phyloP scores from a whole-genome alignment of 768 basidiomycete species.

The Suillus lakei region DNA sequence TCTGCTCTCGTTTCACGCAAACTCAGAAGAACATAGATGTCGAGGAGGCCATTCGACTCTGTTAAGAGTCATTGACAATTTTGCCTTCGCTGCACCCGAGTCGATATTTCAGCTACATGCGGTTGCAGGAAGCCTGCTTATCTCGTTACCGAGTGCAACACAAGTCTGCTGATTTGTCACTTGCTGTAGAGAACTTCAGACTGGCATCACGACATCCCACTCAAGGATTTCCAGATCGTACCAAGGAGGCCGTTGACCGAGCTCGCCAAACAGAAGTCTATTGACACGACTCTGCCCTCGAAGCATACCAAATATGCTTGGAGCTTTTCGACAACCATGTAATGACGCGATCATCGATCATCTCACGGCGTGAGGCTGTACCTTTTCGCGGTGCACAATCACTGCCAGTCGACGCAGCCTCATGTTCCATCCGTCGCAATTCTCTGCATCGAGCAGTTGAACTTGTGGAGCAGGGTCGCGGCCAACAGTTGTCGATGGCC shows the following conservation, averaged over 20 bases:
- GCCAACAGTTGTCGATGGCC: slow-evolving; percentile 37
- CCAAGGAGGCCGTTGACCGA: accelerated
- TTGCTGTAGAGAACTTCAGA: neutral
- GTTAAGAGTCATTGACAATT: neutral
- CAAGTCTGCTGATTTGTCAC: neutral
- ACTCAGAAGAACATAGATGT: neutral
- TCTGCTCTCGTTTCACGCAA: neutral
- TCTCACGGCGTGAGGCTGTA: neutral
- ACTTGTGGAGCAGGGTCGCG: slow-evolving; percentile 34
- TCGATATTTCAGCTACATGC: neutral
- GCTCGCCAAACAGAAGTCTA: neutral
- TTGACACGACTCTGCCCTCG: neutral
- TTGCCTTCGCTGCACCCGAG: neutral
- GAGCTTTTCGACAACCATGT: slow-evolving; percentile 3
- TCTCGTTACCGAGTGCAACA: neutral
- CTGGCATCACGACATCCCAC: no score
- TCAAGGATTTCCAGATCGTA: neutral
- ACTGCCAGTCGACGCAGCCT: no score
- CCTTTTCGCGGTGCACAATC: neutral
- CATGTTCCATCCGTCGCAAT: no score
- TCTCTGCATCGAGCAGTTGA: slow-evolving; percentile 31
- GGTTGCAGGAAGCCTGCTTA: neutral
- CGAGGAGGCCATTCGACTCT: neutral
- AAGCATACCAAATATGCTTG: neutral
- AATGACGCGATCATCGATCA: neutral